These are phyloP conservation scores for Globisporangium acanthophoron DNA, from an alignment of 352 stramenopile species.

Conservation along the genomic window DNA sequence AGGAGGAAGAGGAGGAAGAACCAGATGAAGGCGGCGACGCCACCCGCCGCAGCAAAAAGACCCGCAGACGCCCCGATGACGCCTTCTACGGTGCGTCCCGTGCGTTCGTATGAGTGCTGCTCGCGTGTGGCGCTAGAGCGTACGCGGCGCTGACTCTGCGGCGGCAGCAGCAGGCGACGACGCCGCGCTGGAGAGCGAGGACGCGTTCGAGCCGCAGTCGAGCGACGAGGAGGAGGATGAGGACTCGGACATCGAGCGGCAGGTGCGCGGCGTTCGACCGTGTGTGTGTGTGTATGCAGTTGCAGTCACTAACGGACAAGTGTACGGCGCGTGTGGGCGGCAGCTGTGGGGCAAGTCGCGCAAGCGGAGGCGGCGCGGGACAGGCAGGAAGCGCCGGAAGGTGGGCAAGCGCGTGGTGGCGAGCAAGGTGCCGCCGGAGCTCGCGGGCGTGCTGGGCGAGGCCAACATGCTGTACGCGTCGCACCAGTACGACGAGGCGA, in stretches of 20 bases:
- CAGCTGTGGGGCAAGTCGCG: slow-evolving; percentile 74
- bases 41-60: slow-evolving; percentile 3
- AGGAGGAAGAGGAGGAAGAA: slow-evolving; percentile 8
- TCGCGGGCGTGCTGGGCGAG: slow-evolving; percentile 73
- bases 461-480: slow-evolving; percentile 86
- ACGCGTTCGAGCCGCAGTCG: slow-evolving; percentile 52
- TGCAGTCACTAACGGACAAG: background rate
- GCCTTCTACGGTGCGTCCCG: slow-evolving; percentile 6
- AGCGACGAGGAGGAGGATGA: slow-evolving; percentile 70
- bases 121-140: no score
- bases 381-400: slow-evolving; percentile 23
- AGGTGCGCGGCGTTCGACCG: slow-evolving; percentile 14
- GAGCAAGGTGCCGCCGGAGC: slow-evolving; percentile 73
- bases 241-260: slow-evolving; percentile 82
- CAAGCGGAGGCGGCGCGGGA: slow-evolving; percentile 36
- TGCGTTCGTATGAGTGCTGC: no score
- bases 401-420: slow-evolving; percentile 54
- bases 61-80: background rate
- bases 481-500: slow-evolving; percentile 80
- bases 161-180: slow-evolving; percentile 8
- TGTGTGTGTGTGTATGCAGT: background rate
- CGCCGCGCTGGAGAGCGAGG: slow-evolving; percentile 36
- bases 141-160: background rate
- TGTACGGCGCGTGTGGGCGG: background rate
- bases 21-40: slow-evolving; percentile 7